Evolutionary conservation across 139 green algal species (phyloP).

Genomic region (Coelastrella sp.): DNA sequence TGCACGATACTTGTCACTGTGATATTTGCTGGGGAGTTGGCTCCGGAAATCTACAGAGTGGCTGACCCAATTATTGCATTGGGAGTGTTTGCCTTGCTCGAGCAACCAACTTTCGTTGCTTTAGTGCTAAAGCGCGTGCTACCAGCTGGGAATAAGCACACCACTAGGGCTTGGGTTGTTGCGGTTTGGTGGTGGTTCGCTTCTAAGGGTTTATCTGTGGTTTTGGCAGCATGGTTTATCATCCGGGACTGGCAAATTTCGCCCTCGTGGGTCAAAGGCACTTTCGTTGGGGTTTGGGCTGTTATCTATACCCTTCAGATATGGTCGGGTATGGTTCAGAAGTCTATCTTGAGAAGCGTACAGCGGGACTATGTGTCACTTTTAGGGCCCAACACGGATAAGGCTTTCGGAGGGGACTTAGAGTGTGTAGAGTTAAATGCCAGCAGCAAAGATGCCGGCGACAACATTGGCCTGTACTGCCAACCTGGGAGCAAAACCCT

Average conservation of each 20-base stretch:
- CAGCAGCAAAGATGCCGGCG: too few relatives aligned
- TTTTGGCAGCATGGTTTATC: constrained; percentile 1
- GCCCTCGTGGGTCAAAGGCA: background rate
- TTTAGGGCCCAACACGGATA: too few relatives aligned
- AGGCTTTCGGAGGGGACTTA: too few relatives aligned
- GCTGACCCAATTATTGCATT: constrained; percentile 14
- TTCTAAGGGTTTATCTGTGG: background rate
- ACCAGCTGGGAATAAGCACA: background rate
- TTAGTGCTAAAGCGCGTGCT: constrained; percentile 30
- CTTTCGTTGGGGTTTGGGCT: background rate
- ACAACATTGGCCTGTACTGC: too few relatives aligned
- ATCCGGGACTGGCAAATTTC: constrained; percentile 15
- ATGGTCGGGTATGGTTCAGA: constrained; percentile 10
- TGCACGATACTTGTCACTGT: constrained; percentile 23
- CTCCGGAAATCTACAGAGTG: background rate
- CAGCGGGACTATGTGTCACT: background rate
- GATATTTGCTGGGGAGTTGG: constrained; percentile 5
- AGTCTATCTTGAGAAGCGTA: constrained; percentile 22
- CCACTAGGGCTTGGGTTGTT: background rate
- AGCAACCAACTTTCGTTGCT: constrained; percentile 33
- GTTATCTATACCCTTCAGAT: background rate
- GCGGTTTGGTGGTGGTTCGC: constrained; percentile 28
- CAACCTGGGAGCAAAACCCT: too few relatives aligned
- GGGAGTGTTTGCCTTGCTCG: constrained; percentile 19
- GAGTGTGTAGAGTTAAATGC: too few relatives aligned